Base-by-base conservation (phyloP, 352 stramenopile species). In the Phytopythium ostracodes region DNA sequence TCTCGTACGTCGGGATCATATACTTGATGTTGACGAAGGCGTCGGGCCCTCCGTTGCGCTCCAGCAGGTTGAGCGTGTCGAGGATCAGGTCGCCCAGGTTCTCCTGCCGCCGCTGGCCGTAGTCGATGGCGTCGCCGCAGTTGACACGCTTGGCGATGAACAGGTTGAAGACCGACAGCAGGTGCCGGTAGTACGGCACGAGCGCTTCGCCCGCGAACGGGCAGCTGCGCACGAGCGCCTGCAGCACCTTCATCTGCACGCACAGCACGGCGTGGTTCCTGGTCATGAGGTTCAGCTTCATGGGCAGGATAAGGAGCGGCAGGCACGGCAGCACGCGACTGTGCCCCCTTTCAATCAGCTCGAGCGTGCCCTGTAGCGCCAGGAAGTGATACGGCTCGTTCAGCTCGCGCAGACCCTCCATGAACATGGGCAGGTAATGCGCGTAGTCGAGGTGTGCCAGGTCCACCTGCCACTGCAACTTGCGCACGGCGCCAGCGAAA, bases 1-100 rank as follows among this genome's bases (percentile, higher is more conserved):
- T 96, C 74, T 98, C 90, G 67, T 98, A 99, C 7, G 96, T 97
- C 11, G 96, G 96, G 29, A 98, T 89, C 76, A 98, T 94, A 69
- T 98, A 81, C 77, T 99, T 99, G 64, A 98, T 98, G 73, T 98
- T 97, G 64, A 96, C 87, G 59, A 97, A 97, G 0, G 92, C 92
- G 35, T 98, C 84, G 1, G 81, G 63, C 0, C 92, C 92, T 4
- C 92, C 92, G 27, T 86, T 70, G 49, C 72, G 83, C 63, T 98
- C 92, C 29, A 98, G 75, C n/a, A 96, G 63, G 52, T 96, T 79
- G 38, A 98, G 77, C 25, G 92, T 98, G 56, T 97, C 81, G 25
- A 89, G 69, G 61, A 98, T 94, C 46, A 96, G 70, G 56, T 97
- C 88, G 35, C 91, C 92, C 12, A 98, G 65, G 56, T 97, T 92